Evolutionary conservation across 2,329 filamentous ascomycete genomes (phyloP), one percentile per base, ranked within the genome.

Genomic region (Fusarium beomiforme): DNA sequence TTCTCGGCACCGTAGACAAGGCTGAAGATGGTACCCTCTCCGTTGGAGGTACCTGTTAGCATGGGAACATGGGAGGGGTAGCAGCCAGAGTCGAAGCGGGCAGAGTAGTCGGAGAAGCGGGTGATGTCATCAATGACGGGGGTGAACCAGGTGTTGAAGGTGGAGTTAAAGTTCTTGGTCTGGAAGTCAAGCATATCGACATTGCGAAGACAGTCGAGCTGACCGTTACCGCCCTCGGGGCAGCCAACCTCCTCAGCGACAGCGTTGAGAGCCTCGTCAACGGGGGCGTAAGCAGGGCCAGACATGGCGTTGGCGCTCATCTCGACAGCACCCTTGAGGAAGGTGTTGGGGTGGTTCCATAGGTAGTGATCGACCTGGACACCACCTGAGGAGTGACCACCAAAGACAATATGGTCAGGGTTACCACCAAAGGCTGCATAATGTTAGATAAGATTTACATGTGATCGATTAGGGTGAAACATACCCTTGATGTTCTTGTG

Each of bases 331-430:
- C 80, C 80, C 61, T 75, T 80, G 41, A 82, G 78, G 75, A 77
- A 82, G 14, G 79, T 75, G 19, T 80, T 57, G 12, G 80, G 80
- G 58, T 82, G 76, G 67, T 82, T 82, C 80, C 80, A 83, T 21
- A 83, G 79, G 59, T 83, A 83, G 70, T 83, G 80, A 33, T 83
- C 82, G 34, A 82, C 80, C 21, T 81, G 79, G 12, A 81, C 79
- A 31, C 70, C 67, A 8, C 81, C 81, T 0, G 80, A 82, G 1
- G 80, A 80, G 70, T 82, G 79, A 2, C 83, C 83, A 49, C 83
- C 83, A 8, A 84, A 78, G n/a, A 84, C 82, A 5, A 85, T 80
- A 55, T 82, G 83, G 37, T 84, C 77, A 6, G 83, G 82, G 65
- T 85, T 80, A 26, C 83, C 83, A 4, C 83, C 83, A 59, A 85